Percentiles rank a stretch among this genome's conserved stretches.
These are phyloP conservation scores for Nannizzia gypsea DNA, from an alignment of 2,329 filamentous ascomycete species.

Conservation along the genomic window DNA sequence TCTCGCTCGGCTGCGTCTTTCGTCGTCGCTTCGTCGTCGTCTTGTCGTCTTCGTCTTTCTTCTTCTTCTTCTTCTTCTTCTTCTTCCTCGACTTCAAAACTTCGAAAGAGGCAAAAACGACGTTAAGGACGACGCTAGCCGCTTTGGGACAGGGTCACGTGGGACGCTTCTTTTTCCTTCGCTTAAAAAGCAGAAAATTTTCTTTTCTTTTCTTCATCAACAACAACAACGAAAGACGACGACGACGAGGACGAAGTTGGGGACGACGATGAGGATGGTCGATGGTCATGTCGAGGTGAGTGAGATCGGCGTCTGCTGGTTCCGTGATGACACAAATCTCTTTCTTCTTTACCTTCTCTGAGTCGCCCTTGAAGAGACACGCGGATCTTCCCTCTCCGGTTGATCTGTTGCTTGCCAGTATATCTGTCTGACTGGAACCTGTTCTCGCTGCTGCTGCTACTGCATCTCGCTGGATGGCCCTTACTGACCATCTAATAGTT, in stretches of 20 bases:
- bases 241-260: background rate
- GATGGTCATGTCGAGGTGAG: background rate
- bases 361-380: conserved; percentile 57
- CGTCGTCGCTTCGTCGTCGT: background rate
- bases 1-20: background rate
- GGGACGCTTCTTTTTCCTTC: background rate
- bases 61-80: background rate
- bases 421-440: conserved; percentile 47
- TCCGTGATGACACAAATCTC: conserved; percentile 29
- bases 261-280: background rate
- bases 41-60: too few species aligned
- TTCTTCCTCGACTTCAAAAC: background rate
- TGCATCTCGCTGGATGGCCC: background rate
- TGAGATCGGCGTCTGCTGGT: background rate
- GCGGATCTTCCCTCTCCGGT: conserved; percentile 50
- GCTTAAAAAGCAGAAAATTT: conserved; percentile 1
- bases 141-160: background rate
- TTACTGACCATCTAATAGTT: background rate
- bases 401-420: conserved; percentile 63
- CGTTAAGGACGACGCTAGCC: background rate
- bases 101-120: background rate
- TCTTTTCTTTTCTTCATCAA: conserved; percentile 13
- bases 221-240: conserved; percentile 40
- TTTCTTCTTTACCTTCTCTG: conserved; percentile 47
- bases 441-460: background rate